phyloP scores from a whole-genome alignment of 2,329 filamentous ascomycete genomes.

The Microdochium paspali region DNA sequence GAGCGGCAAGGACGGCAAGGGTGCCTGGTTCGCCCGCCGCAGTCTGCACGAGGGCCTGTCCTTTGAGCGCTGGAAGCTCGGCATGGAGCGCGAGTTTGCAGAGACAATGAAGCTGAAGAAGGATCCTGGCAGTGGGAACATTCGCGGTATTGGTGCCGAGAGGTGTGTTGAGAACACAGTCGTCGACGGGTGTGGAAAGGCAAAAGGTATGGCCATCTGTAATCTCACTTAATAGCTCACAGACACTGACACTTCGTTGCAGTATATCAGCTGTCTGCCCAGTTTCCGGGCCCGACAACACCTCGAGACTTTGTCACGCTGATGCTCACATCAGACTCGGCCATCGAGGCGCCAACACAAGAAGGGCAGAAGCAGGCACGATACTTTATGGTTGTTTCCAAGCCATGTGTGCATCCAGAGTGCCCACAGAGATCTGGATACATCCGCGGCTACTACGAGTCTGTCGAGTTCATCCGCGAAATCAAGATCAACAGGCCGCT shows the following conservation, averaged over 20 bases:
- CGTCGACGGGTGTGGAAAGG: conserved; percentile 47
- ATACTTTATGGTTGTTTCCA: conserved; percentile 81
- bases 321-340: conserved; percentile 57
- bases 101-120: conserved; percentile 66
- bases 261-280: conserved; percentile 80
- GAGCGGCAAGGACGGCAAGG: conserved; percentile 67
- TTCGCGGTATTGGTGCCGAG: conserved; percentile 81
- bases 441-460: conserved; percentile 82
- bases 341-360: conserved; percentile 22
- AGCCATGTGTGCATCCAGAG: conserved; percentile 69
- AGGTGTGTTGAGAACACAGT: conserved; percentile 56
- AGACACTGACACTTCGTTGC: conserved; percentile 8
- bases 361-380: conserved; percentile 20
- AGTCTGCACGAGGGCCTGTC: conserved; percentile 73
- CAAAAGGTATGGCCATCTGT: conserved; percentile 42
- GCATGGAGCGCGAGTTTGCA: conserved; percentile 69
- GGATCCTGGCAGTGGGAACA: conserved; percentile 61
- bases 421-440: conserved; percentile 62
- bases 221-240: background rate
- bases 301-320: conserved; percentile 82
- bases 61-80: conserved; percentile 70
- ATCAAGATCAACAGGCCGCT: conserved; percentile 47
- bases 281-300: conserved; percentile 82
- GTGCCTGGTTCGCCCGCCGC: conserved; percentile 80
- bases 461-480: conserved; percentile 83